These are phyloP conservation scores for Podaxis rugospora DNA, from an alignment of 768 basidiomycete species.

Conservation along the genomic window DNA sequence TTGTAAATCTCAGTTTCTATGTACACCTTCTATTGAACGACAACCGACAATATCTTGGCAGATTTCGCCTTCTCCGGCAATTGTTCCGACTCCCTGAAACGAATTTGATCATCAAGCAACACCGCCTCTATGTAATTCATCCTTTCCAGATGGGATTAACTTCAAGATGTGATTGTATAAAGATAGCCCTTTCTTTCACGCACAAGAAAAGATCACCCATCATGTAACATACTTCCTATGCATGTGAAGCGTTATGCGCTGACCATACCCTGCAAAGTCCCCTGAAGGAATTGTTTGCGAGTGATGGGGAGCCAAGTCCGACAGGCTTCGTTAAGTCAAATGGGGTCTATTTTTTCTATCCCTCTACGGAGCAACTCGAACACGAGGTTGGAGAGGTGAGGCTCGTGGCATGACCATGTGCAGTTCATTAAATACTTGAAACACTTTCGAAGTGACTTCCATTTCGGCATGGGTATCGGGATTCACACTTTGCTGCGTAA, in stretches of 20 bases:
- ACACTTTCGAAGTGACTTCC: slow-evolving; percentile 9
- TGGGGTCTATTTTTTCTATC: not conserved
- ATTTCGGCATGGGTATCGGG: slow-evolving; percentile 3
- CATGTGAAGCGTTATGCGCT: not conserved
- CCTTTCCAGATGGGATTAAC: slow-evolving; percentile 7
- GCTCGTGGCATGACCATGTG: slow-evolving; percentile 11
- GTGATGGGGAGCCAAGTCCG: not conserved
- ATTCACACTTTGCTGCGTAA: not conserved
- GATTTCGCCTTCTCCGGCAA: slow-evolving; percentile 5
- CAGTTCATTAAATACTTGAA: slow-evolving; percentile 11
- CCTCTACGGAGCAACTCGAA: slow-evolving; percentile 6
- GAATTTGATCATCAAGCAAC: slow-evolving; percentile 8
- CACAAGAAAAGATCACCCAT: slow-evolving; percentile 2
- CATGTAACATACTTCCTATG: not conserved
- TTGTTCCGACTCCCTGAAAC: slow-evolving; percentile 10
- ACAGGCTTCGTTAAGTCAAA: not conserved
- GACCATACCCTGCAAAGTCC: not conserved
- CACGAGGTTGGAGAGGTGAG: slow-evolving; percentile 9
- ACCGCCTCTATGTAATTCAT: slow-evolving; percentile 1
- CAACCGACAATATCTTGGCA: slow-evolving; percentile 10
- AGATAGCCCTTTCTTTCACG: slow-evolving; percentile 3
- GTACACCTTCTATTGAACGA: slow-evolving; percentile 5
- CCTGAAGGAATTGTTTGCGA: not conserved
- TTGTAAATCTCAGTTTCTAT: slow-evolving; percentile 10
- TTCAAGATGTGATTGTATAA: slow-evolving; percentile 5